Evolutionary conservation across 2,329 filamentous ascomycete genomes (phyloP), one percentile per base, ranked within the genome.

Genomic region (Balansia obtecta): DNA sequence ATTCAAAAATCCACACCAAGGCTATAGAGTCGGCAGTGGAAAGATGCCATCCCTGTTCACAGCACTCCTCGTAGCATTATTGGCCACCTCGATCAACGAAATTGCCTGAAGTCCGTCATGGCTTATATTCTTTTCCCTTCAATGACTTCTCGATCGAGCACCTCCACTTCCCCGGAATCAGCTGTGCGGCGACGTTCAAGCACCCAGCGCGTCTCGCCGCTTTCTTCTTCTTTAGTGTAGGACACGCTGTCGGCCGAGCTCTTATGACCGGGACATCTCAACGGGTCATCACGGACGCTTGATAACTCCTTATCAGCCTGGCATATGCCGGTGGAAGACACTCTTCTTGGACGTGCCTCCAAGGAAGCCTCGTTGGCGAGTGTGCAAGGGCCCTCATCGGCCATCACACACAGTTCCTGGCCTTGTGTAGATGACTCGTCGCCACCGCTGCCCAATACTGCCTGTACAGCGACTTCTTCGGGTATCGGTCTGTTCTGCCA

Each of bases 221-320:
- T 73, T 2, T 77, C 71, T 44, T 82, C 79, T 59, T 84, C 80
- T 53, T 83, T 79, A 45, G 75, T 75, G 62, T 88, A 88, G 7
- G 82, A 83, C 34, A 88, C 80, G 54, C 82, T 85, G 56, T 86
- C 84, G 1, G 80, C 72, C 44, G 79, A 84, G 46, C 75, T 69
- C 55, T 72, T 74, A 55, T 76, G 70, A 13, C 70, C 66, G 55
- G 79, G 76, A n/a, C 73, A 71, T 41, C 59, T 63, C 1, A 56
- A 46, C 6, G 51, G 56, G 39, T 53, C 53, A 39, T 48, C 55
- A 22, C 38, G 49, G 22, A 49, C 47, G 40, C 46, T 55, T 38
- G 58, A 56, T 27, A 30, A 34, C 43, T 34, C 44, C 7, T 39
- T 49, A n/a, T 56, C 54, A 7, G 41, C 20, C 7, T 39, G 37